Percentiles rank a stretch among this genome's conserved stretches.
phyloP scores from a whole-genome alignment of 768 basidiomycete species.

The Agaricus blazei region DNA sequence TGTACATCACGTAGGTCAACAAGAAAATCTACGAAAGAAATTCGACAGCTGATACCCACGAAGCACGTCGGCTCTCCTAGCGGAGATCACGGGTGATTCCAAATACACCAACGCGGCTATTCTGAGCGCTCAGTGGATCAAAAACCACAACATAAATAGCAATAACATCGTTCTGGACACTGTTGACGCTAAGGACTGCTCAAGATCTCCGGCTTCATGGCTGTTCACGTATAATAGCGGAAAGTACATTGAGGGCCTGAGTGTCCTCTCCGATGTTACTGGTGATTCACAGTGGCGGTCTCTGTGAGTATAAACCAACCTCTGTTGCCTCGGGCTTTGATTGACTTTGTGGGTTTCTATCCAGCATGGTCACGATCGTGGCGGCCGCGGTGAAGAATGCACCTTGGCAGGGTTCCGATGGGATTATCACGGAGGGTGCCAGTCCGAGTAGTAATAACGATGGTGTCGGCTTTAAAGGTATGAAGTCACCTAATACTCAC shows the following conservation, averaged over 20 bases:
- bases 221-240: conserved; percentile 53
- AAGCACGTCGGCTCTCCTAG: conserved; percentile 47
- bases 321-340: background rate
- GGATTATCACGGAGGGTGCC: conserved; percentile 49
- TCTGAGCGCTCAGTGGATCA: conserved; percentile 43
- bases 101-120: conserved; percentile 44
- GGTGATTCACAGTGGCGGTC: conserved; percentile 34
- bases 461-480: conserved; percentile 49
- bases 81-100: conserved; percentile 36
- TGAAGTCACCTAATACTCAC: background rate
- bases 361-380: conserved; percentile 21
- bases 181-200: conserved; percentile 41
- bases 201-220: conserved; percentile 38
- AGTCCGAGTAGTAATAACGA: conserved; percentile 37
- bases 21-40: background rate
- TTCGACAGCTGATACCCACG: background rate
- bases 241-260: conserved; percentile 48
- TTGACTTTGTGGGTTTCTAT: too few species aligned
- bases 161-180: conserved; percentile 42
- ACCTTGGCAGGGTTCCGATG: conserved; percentile 43
- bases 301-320: conserved; percentile 25
- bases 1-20: conserved; percentile 32
- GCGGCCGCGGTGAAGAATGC: conserved; percentile 38
- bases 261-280: conserved; percentile 37
- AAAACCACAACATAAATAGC: conserved; percentile 37